phyloP scores from a whole-genome alignment of 1,284 basidiomycete species.

The Cystobasidium pallidum region DNA sequence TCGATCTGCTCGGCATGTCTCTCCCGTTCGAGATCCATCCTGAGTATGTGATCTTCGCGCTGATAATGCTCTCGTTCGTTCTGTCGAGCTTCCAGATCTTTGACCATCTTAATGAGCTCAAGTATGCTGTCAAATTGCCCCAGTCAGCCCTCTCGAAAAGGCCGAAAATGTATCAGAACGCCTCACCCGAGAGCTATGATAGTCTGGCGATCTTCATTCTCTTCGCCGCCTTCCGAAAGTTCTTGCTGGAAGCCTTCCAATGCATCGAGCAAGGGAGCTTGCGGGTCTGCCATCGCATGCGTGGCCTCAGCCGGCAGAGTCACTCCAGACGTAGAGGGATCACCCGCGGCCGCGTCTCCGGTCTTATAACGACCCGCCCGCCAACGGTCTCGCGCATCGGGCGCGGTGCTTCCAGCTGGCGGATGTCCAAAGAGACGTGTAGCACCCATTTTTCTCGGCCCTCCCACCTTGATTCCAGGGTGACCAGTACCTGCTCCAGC shows the following conservation, averaged over 20 bases:
- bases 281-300: slow-evolving; percentile 3
- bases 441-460: slow-evolving; percentile 35
- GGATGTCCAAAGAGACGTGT: slow-evolving; percentile 22
- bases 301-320: not conserved
- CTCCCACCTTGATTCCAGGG: slow-evolving; percentile 23
- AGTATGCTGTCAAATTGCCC: slow-evolving; percentile 10
- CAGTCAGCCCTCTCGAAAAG: too few relatives aligned
- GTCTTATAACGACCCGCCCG: not conserved
- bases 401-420: slow-evolving; percentile 2
- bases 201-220: slow-evolving; percentile 3
- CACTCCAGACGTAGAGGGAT: not conserved
- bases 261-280: slow-evolving; percentile 25
- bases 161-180: not conserved
- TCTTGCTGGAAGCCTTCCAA: slow-evolving; percentile 36
- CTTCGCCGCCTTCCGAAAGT: slow-evolving; percentile 3
- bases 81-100: slow-evolving; percentile 23
- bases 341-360: not conserved
- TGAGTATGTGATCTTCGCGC: slow-evolving; percentile 1
- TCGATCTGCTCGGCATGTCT: slow-evolving; percentile 28
- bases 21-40: slow-evolving; percentile 9
- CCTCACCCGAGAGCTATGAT: slow-evolving; percentile 33
- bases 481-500: slow-evolving; percentile 5
- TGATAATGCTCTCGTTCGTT: slow-evolving; percentile 22
- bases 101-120: slow-evolving; percentile 35
- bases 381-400: slow-evolving; percentile 16